Evolutionary conservation across 148 eudicot genomes (phyloP).

Genomic region (Cornus kousa): DNA sequence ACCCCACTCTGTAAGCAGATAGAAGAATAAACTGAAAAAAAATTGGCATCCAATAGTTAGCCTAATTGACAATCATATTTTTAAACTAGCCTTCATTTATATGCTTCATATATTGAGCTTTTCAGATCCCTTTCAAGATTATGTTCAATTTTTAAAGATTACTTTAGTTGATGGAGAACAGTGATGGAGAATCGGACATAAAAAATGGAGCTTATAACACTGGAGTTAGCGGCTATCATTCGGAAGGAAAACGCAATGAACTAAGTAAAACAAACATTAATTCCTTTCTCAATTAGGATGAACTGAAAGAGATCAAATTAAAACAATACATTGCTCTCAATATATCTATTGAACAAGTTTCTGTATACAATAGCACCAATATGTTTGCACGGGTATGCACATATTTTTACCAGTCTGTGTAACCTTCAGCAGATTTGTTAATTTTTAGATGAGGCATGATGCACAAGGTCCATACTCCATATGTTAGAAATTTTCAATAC

Average conservation of each 20-base stretch:
- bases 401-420: neutral
- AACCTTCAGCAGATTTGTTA: conserved; percentile 1
- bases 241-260: neutral
- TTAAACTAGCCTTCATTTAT: neutral
- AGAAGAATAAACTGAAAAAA: neutral
- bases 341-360: neutral
- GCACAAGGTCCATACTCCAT: neutral
- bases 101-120: no score
- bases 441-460: neutral
- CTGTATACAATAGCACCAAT: neutral
- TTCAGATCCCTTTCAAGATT: no score
- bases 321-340: neutral
- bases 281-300: neutral
- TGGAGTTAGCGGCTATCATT: neutral
- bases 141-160: neutral
- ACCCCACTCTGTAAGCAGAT: neutral
- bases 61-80: neutral
- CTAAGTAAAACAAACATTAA: neutral
- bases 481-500: neutral
- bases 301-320: neutral
- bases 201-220: neutral
- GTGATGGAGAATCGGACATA: no score
- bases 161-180: neutral
- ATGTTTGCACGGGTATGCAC: neutral
- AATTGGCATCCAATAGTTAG: neutral